phyloP scores from a whole-genome alignment of 2,329 filamentous ascomycete species.

The Penicillium sp. region DNA sequence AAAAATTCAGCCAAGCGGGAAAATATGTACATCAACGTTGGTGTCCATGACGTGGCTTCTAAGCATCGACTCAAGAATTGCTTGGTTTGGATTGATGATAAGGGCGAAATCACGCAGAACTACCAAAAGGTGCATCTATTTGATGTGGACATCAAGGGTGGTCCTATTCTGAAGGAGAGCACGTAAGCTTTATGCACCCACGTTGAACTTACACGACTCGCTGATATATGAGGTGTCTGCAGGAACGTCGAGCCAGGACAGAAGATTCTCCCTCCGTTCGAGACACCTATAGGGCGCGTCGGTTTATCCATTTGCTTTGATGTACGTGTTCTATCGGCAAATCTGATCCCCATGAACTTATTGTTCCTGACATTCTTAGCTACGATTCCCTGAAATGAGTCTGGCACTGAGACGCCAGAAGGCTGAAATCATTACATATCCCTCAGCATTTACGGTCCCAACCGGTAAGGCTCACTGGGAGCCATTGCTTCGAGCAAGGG shows the following conservation, averaged over 20 bases:
- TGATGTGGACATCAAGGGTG: conserved; percentile 63
- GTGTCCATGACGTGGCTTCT: conserved; percentile 72
- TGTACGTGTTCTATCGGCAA: conserved; percentile 35
- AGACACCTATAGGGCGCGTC: conserved; percentile 70
- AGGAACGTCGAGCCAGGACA: conserved; percentile 67
- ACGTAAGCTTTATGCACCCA: conserved; percentile 35
- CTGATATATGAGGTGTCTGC: background rate
- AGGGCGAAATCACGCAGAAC: conserved; percentile 57
- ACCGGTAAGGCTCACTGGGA: conserved; percentile 89
- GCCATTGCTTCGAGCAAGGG: conserved; percentile 70
- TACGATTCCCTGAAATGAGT: conserved; percentile 76
- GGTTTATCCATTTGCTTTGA: conserved; percentile 89
- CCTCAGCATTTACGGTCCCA: conserved; percentile 83
- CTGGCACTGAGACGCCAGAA: conserved; percentile 63
- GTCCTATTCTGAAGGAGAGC: conserved; percentile 62
- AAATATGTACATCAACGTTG: conserved; percentile 74
- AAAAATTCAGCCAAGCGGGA: conserved; percentile 64
- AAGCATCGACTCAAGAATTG: conserved; percentile 60
- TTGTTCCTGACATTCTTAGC: conserved; percentile 29
- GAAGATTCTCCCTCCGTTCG: conserved; percentile 65
- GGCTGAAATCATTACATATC: conserved; percentile 79
- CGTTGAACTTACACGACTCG: background rate
- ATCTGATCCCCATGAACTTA: background rate
- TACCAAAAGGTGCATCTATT: conserved; percentile 95
- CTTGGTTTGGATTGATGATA: conserved; percentile 64